phyloP scores from a whole-genome alignment of 768 basidiomycete species.

The Sarcomyxa edulis region DNA sequence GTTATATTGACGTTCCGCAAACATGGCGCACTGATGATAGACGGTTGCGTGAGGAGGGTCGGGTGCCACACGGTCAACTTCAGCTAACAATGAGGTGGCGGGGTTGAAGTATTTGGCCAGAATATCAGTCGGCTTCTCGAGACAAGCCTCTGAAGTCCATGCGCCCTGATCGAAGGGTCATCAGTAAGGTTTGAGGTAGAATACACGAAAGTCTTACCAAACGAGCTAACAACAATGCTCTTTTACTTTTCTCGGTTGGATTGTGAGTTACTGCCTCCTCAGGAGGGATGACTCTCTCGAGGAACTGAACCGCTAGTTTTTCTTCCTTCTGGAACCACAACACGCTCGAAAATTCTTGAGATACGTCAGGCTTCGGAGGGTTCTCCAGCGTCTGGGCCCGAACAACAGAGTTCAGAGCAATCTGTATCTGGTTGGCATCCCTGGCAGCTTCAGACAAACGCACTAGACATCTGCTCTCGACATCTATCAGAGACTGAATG shows the following conservation, averaged over 20 bases:
- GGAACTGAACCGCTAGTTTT: slow-evolving; percentile 70
- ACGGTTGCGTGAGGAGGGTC: slow-evolving; percentile 45
- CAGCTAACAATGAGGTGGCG: slow-evolving; percentile 36
- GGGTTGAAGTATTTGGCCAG: slow-evolving; percentile 63
- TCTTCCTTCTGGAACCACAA: slow-evolving; percentile 88
- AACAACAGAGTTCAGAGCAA: slow-evolving; percentile 82
- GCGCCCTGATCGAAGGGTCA: slow-evolving; percentile 53
- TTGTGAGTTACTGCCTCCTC: slow-evolving; percentile 13
- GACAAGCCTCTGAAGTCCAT: slow-evolving; percentile 85
- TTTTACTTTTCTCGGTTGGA: slow-evolving; percentile 16
- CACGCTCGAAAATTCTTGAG: slow-evolving; percentile 83
- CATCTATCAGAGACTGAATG: slow-evolving; percentile 38
- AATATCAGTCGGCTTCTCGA: slow-evolving; percentile 75
- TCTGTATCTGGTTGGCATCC: slow-evolving; percentile 59
- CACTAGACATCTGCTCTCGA: slow-evolving; percentile 71
- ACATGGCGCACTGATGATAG: slow-evolving; percentile 79
- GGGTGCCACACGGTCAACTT: slow-evolving; percentile 11
- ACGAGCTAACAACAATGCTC: slow-evolving; percentile 48
- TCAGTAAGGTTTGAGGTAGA: slow-evolving; percentile 1
- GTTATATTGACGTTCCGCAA: slow-evolving; percentile 86
- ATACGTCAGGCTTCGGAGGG: slow-evolving; percentile 42
- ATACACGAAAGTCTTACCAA: slow-evolving; percentile 55
- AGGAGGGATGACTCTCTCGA: slow-evolving; percentile 32
- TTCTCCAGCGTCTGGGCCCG: slow-evolving; percentile 62
- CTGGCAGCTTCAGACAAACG: slow-evolving; percentile 71